phyloP scores from a whole-genome alignment of 1,284 basidiomycete species.

The Trametes pubescens region DNA sequence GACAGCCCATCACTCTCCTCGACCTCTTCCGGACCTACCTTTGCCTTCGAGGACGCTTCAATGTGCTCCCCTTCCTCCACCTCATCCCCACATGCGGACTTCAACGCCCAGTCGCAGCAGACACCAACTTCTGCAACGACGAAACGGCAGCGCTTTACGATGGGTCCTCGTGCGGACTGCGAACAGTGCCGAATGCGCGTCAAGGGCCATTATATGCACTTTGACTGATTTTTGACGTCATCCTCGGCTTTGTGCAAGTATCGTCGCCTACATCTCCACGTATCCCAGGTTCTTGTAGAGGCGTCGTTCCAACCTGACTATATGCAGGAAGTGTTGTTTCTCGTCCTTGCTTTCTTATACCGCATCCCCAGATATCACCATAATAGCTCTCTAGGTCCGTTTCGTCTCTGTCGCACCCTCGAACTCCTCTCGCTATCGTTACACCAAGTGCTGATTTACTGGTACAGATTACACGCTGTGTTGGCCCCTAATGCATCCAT shows the following conservation, averaged over 20 bases:
- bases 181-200: slow-evolving; percentile 72
- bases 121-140: slow-evolving; percentile 7
- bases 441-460: slow-evolving; percentile 1
- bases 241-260: not conserved
- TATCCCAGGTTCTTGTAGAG: not conserved
- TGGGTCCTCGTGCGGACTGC: slow-evolving; percentile 79
- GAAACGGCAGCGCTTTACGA: slow-evolving; percentile 57
- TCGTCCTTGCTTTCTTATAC: slow-evolving; percentile 11
- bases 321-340: not conserved
- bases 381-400: slow-evolving; percentile 18
- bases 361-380: slow-evolving; percentile 4
- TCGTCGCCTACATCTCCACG: not conserved
- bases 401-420: not conserved
- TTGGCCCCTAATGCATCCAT: not conserved
- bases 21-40: not conserved
- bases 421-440: slow-evolving; percentile 2
- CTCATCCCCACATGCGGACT: not conserved
- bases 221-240: slow-evolving; percentile 49
- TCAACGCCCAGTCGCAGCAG: not conserved
- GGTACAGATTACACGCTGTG: slow-evolving; percentile 9
- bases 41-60: slow-evolving; percentile 6
- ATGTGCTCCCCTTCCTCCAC: slow-evolving; percentile 4
- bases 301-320: not conserved
- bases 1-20: slow-evolving; percentile 6
- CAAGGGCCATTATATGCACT: slow-evolving; percentile 77